A percentile compares a stretch with the other conserved stretches of the same genome.
phyloP scores from a whole-genome alignment of 805 yeast genomes.

The Monosporozyma aquatica region DNA sequence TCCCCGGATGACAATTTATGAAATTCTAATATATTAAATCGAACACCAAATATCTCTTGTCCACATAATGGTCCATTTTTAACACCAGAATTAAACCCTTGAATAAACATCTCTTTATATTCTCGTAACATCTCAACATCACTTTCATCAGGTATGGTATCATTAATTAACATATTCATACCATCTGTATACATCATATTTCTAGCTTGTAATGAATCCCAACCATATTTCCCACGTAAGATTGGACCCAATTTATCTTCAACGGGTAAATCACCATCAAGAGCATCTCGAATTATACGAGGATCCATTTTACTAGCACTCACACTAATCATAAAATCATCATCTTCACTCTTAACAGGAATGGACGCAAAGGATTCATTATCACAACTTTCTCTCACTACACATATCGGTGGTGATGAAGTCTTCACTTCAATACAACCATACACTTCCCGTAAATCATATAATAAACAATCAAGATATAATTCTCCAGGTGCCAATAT shows the following conservation, averaged over 20 bases:
- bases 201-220: constrained; percentile 81
- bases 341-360: constrained; percentile 57
- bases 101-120: constrained; percentile 47
- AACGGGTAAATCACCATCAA: constrained; percentile 28
- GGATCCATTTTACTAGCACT: constrained; percentile 67
- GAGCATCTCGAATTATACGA: constrained; percentile 33
- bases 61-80: constrained; percentile 91
- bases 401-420: constrained; percentile 82
- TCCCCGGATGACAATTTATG: constrained; percentile 54
- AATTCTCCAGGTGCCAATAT: too few species aligned
- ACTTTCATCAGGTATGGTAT: constrained; percentile 63
- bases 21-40: constrained; percentile 58
- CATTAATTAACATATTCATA: constrained; percentile 55
- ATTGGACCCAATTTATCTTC: constrained; percentile 42
- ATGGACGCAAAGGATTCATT: constrained; percentile 61
- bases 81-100: constrained; percentile 79
- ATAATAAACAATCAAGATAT: constrained; percentile 72
- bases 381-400: constrained; percentile 67
- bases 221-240: constrained; percentile 49
- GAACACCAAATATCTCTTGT: constrained; percentile 63
- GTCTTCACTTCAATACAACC: constrained; percentile 65
- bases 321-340: constrained; percentile 48
- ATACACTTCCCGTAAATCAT: constrained; percentile 60
- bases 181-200: constrained; percentile 76
- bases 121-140: constrained; percentile 50